These are phyloP conservation scores for Phoma herbarum DNA, from an alignment of 2,329 filamentous ascomycete genomes.

Conservation along the genomic window DNA sequence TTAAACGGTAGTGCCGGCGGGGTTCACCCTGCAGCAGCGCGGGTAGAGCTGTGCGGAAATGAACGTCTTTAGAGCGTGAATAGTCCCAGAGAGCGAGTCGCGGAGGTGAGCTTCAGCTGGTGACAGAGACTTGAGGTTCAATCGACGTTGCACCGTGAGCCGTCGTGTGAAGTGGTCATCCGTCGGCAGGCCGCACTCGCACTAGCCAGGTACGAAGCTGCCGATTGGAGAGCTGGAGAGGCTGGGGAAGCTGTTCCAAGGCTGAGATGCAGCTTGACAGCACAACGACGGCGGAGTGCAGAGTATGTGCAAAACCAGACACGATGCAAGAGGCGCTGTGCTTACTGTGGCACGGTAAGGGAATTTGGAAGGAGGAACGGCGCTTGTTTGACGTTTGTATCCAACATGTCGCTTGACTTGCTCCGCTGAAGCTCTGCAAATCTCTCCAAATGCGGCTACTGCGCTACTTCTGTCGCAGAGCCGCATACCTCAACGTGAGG, in stretches of 20 bases:
- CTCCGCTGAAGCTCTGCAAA: conserved; percentile 21
- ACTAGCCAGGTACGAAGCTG: conserved; percentile 13
- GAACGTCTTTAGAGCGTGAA: conserved; percentile 1
- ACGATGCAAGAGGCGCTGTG: not conserved
- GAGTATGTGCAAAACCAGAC: not conserved
- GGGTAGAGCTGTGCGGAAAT: conserved; percentile 17
- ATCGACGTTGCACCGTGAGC: conserved; percentile 12
- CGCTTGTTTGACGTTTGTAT: conserved; percentile 7
- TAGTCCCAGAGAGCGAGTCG: conserved; percentile 4
- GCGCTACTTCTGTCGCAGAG: conserved; percentile 21
- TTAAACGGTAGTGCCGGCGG: conserved; percentile 40
- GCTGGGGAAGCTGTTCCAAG: conserved; percentile 20
- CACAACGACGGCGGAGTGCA: conserved; percentile 11
- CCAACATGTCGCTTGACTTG: conserved; percentile 17
- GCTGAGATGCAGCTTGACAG: conserved; percentile 19
- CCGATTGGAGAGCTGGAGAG: conserved; percentile 11
- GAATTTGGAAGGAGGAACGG: not conserved
- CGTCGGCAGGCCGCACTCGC: conserved; percentile 3
- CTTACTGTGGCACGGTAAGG: not conserved
- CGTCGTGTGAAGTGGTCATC: conserved; percentile 9
- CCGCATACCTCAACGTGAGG: conserved; percentile 2
- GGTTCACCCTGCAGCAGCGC: conserved; percentile 26
- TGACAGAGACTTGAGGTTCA: not conserved
- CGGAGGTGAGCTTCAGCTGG: conserved; percentile 7
- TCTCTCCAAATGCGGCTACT: conserved; percentile 28